Percentiles rank a stretch among this genome's conserved stretches.
phyloP scores from a whole-genome alignment of 805 yeast species.

The Yamadazyma kitorensis region DNA sequence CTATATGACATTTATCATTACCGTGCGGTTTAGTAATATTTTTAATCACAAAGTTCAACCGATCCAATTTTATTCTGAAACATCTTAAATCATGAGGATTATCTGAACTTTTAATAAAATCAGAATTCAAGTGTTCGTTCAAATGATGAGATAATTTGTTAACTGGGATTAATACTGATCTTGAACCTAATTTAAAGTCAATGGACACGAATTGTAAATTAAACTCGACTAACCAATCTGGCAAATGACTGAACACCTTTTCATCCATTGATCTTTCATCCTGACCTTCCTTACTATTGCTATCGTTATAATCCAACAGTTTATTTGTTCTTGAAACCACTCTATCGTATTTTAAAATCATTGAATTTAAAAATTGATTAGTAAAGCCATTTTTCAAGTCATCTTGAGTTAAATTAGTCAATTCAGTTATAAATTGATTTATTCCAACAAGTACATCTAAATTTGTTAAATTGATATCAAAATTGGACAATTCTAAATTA shows the following conservation, averaged over 20 bases:
- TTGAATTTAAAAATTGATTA: conserved; percentile 24
- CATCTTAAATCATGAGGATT: conserved; percentile 20
- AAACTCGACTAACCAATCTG: conserved; percentile 32
- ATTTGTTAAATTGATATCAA: conserved; percentile 24
- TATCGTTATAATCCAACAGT: too few species aligned
- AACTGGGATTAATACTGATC: conserved; percentile 35
- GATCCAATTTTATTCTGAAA: conserved; percentile 11
- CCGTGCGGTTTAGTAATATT: too few species aligned
- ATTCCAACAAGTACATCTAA: conserved; percentile 31
- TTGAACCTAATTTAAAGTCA: conserved; percentile 30
- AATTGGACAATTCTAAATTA: conserved; percentile 18
- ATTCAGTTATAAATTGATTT: conserved; percentile 23
- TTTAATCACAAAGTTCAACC: conserved; percentile 8
- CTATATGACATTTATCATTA: too few species aligned
- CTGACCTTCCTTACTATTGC: too few species aligned
- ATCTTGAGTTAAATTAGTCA: conserved; percentile 21
- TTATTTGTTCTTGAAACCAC: conserved; percentile 4
- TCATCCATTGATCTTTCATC: conserved; percentile 5
- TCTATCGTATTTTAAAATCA: conserved; percentile 14
- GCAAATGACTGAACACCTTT: conserved; percentile 22
- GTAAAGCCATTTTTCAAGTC: conserved; percentile 27
- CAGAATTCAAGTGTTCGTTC: conserved; percentile 15
- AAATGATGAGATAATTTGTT: conserved; percentile 14
- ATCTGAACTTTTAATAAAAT: conserved; percentile 12
- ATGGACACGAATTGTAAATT: conserved; percentile 16